Conservation (phyloP, 768 basidiomycete genomes). For the Termitomyces sp. region DNA sequence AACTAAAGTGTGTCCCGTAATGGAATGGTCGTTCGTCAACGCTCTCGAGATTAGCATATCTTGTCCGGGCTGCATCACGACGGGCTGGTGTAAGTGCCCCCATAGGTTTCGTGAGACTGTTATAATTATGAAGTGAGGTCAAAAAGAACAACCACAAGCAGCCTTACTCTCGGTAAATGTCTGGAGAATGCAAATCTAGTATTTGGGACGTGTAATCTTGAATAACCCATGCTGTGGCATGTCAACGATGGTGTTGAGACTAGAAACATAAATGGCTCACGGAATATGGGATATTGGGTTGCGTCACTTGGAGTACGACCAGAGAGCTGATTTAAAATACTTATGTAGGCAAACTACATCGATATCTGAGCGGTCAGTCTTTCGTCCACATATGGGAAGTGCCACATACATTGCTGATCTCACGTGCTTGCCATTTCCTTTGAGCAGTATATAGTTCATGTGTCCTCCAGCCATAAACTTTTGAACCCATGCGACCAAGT, state of each 20-base stretch:
- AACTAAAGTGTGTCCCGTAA: conserved; percentile 93
- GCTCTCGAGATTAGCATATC: conserved; percentile 71
- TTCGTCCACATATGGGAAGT: not conserved
- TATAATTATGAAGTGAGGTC: not conserved
- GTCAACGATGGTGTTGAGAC: not conserved
- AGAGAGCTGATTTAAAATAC: conserved; percentile 86
- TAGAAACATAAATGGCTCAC: conserved; percentile 35
- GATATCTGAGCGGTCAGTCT: not conserved
- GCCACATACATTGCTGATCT: conserved; percentile 80
- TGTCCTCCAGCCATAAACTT: conserved; percentile 40
- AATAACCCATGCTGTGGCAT: conserved; percentile 74
- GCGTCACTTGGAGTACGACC: conserved; percentile 93
- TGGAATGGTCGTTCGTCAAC: conserved; percentile 88
- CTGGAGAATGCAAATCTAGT: conserved; percentile 57
- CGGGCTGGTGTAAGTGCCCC: conserved; percentile 78
- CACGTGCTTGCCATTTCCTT: conserved; percentile 81
- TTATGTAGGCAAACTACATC: conserved; percentile 81
- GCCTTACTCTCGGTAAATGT: conserved; percentile 70
- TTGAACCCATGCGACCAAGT: conserved; percentile 47
- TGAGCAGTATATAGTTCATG: conserved; percentile 72
- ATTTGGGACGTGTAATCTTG: conserved; percentile 73
- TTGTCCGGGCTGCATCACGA: conserved; percentile 65
- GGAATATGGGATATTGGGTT: conserved; percentile 91
- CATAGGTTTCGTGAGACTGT: conserved; percentile 82
- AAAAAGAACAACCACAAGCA: not conserved